Conservation (phyloP, 192 early-diverging fungal genomes). For the Coemansia sp. region DNA sequence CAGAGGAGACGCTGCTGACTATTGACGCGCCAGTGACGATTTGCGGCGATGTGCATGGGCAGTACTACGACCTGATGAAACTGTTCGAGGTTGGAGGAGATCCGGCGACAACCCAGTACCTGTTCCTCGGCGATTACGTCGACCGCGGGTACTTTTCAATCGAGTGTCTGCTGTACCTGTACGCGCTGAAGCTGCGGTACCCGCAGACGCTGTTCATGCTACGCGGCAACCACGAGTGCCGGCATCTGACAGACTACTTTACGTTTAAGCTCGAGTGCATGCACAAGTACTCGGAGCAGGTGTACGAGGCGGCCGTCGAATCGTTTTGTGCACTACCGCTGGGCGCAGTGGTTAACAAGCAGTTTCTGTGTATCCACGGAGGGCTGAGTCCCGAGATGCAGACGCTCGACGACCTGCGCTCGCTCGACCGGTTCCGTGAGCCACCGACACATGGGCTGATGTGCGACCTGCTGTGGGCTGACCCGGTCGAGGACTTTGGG, state of each 20-base stretch:
- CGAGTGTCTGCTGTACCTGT: slow-evolving; percentile 92
- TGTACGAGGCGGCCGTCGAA: slow-evolving; percentile 89
- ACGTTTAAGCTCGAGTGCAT: slow-evolving; percentile 98
- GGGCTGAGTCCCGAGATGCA: slow-evolving; percentile 91
- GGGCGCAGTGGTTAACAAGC: slow-evolving; percentile 91
- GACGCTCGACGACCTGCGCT: slow-evolving; percentile 85
- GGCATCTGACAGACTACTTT: slow-evolving; percentile 97
- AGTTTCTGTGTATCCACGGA: slow-evolving; percentile 95
- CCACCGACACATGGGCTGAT: slow-evolving; percentile 92
- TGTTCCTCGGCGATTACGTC: slow-evolving; percentile 96
- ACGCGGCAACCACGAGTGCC: slow-evolving; percentile 95
- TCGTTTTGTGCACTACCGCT: slow-evolving; percentile 92
- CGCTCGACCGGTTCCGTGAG: slow-evolving; percentile 86
- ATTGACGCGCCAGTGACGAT: slow-evolving; percentile 92
- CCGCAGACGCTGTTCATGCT: slow-evolving; percentile 81
- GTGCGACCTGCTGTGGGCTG: slow-evolving; percentile 92
- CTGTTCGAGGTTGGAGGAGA: slow-evolving; percentile 96
- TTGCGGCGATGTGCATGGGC: slow-evolving; percentile 98
- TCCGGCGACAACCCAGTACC: slow-evolving; percentile 84
- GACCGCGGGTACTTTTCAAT: slow-evolving; percentile 97
- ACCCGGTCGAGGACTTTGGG: slow-evolving; percentile 97
- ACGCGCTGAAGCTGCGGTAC: slow-evolving; percentile 90
- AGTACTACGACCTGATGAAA: slow-evolving; percentile 97
- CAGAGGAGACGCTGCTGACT: slow-evolving; percentile 83
- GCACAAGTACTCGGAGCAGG: slow-evolving; percentile 90